Evolutionary conservation across 305 asterid genomes (phyloP).

Genomic region (Rubia tinctorum): DNA sequence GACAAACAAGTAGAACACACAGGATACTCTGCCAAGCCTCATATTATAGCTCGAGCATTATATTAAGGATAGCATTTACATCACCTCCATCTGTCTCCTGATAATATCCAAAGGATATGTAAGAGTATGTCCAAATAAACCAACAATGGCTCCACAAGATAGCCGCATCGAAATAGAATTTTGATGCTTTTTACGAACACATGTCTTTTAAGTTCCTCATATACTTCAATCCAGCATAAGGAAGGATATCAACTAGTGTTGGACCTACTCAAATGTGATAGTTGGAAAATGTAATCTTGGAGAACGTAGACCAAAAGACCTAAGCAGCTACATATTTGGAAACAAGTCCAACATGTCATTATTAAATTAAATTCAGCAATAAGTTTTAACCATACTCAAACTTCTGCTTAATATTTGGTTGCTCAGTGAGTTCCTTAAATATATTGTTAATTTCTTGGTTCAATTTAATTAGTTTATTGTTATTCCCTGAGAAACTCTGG

Average conservation of each 20-base stretch:
- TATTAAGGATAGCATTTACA: not conserved
- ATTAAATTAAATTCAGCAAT: not conserved
- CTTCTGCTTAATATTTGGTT: slow-evolving; percentile 54
- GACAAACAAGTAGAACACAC: slow-evolving; percentile 1
- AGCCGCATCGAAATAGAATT: slow-evolving; percentile 70
- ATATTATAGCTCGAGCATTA: not conserved
- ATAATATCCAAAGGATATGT: slow-evolving; percentile 96
- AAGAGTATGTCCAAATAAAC: slow-evolving; percentile 90
- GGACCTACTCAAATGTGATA: slow-evolving; percentile 62
- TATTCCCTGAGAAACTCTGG: slow-evolving; percentile 34
- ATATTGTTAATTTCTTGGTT: slow-evolving; percentile 47
- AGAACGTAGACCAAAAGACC: not conserved
- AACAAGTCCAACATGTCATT: not conserved
- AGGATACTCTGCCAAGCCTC: not conserved
- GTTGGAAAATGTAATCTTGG: not conserved
- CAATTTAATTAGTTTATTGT: slow-evolving; percentile 34
- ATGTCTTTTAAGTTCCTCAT: slow-evolving; percentile 77
- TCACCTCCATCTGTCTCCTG: slow-evolving; percentile 98
- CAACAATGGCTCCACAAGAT: slow-evolving; percentile 95
- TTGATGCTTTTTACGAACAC: slow-evolving; percentile 86
- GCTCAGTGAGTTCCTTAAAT: slow-evolving; percentile 41
- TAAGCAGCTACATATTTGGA: not conserved
- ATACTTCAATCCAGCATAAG: slow-evolving; percentile 92
- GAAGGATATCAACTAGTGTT: slow-evolving; percentile 88
- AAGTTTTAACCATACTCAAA: slow-evolving; percentile 25